phyloP scores from a whole-genome alignment of 2,329 filamentous ascomycete genomes.

The Venturia effusa region DNA sequence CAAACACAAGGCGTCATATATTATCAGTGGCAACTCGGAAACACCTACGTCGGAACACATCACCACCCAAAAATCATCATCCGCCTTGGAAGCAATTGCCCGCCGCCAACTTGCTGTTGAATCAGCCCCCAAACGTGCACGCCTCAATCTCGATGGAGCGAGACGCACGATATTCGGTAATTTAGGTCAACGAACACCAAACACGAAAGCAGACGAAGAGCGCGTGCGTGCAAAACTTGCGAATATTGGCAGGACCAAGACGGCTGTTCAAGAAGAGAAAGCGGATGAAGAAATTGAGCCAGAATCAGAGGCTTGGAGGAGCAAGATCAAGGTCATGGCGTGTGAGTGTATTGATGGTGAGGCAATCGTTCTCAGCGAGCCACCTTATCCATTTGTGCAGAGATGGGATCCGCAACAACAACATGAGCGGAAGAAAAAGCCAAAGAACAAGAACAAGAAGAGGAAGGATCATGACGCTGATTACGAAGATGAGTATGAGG shows the following conservation, averaged over 20 bases:
- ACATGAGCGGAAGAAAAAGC: constrained; percentile 32
- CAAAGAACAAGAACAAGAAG: constrained; percentile 47
- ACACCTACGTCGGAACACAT: neutral
- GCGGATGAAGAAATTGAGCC: constrained; percentile 19
- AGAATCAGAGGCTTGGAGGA: constrained; percentile 57
- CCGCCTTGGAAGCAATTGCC: neutral
- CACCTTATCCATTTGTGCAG: constrained; percentile 83
- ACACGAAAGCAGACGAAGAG: constrained; percentile 57
- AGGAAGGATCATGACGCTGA: constrained; percentile 38
- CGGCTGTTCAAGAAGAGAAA: constrained; percentile 20
- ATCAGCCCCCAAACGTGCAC: constrained; percentile 21
- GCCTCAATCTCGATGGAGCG: constrained; percentile 49
- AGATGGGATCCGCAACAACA: constrained; percentile 72
- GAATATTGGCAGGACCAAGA: constrained; percentile 20
- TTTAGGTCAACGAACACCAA: constrained; percentile 58
- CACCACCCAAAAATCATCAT: neutral
- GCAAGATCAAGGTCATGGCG: constrained; percentile 62
- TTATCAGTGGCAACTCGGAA: neutral
- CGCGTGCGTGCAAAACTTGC: constrained; percentile 49
- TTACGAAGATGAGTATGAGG: constrained; percentile 21
- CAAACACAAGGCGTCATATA: neutral
- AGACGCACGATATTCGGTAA: constrained; percentile 62
- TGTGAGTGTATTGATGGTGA: constrained; percentile 71
- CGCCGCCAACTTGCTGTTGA: neutral
- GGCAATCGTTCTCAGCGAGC: constrained; percentile 55